These are phyloP conservation scores for Syncephalastrum monosporum DNA, from an alignment of 371 early-diverging fungal species.

Conservation along the genomic window DNA sequence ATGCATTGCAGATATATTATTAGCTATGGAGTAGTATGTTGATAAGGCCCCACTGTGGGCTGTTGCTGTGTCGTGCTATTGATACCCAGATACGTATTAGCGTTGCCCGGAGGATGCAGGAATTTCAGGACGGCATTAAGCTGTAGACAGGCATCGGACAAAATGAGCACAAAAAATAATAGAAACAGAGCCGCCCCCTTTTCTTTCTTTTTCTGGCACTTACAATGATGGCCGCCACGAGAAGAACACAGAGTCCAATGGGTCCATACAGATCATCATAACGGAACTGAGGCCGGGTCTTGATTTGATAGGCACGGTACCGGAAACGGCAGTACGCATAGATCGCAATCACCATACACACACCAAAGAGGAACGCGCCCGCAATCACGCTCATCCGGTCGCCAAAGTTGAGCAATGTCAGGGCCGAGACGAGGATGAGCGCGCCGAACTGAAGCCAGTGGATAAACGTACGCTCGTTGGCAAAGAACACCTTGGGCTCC, in stretches of 20 bases:
- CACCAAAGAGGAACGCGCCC: conserved; percentile 34
- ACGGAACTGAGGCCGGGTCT: conserved; percentile 23
- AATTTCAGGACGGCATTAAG: conserved; percentile 19
- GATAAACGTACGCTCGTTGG: conserved; percentile 92
- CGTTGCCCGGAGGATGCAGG: conserved; percentile 2
- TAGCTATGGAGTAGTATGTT: too few relatives aligned
- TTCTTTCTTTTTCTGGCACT: conserved; percentile 9
- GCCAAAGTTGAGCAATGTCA: conserved; percentile 78
- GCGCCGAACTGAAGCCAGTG: conserved; percentile 80
- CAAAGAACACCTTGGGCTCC: conserved; percentile 73
- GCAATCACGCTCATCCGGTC: conserved; percentile 33
- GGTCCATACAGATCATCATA: conserved; percentile 44
- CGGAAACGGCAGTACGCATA: conserved; percentile 35
- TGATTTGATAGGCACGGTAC: conserved; percentile 36
- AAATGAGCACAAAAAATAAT: background rate
- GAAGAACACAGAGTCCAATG: conserved; percentile 27
- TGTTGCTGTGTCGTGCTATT: conserved; percentile 12
- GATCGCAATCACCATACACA: conserved; percentile 27
- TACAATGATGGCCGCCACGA: conserved; percentile 37
- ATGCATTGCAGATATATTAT: too few relatives aligned
- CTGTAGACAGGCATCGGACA: background rate
- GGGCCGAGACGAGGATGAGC: conserved; percentile 63
- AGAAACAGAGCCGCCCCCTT: too few relatives aligned
- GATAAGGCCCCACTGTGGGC: too few relatives aligned
- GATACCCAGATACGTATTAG: conserved; percentile 18